Evolutionary conservation across 106 monocot genomes (phyloP).

Genomic region (Gastrodia elata): DNA sequence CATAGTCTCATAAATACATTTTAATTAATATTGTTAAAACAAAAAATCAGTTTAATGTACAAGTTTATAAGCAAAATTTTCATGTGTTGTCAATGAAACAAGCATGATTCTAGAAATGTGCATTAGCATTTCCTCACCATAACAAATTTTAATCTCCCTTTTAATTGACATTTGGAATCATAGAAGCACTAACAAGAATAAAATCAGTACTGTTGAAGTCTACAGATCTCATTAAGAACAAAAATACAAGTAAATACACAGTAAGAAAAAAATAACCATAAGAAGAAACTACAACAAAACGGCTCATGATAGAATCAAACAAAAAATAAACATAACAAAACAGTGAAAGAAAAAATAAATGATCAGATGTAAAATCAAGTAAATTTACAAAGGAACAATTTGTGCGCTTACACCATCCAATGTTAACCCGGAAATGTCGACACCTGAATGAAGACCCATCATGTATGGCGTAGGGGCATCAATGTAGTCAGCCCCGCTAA

Average conservation of each 20-base stretch:
- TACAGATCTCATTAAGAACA: neutral
- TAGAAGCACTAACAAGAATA: neutral
- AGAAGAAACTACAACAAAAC: neutral
- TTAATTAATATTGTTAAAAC: neutral
- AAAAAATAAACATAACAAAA: neutral
- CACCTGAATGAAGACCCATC: conserved; percentile 98
- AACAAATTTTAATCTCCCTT: neutral
- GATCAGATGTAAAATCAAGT: neutral
- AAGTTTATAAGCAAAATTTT: neutral
- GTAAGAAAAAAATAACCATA: neutral
- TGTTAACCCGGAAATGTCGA: conserved; percentile 61
- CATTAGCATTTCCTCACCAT: neutral
- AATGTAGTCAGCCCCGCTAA: conserved; percentile 97
- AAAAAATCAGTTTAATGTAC: neutral
- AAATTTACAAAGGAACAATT: conserved; percentile 3
- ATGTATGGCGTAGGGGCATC: conserved; percentile 98
- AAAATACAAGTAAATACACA: neutral
- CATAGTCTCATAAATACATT: neutral
- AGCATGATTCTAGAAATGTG: neutral
- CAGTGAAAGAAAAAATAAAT: neutral
- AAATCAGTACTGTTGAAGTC: neutral
- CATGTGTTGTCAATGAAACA: neutral
- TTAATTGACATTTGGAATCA: neutral
- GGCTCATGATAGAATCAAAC: neutral
- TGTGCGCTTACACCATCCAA: conserved; percentile 79